Conservation (phyloP, 2,329 filamentous ascomycete species). For the Xylaria sp. region DNA sequence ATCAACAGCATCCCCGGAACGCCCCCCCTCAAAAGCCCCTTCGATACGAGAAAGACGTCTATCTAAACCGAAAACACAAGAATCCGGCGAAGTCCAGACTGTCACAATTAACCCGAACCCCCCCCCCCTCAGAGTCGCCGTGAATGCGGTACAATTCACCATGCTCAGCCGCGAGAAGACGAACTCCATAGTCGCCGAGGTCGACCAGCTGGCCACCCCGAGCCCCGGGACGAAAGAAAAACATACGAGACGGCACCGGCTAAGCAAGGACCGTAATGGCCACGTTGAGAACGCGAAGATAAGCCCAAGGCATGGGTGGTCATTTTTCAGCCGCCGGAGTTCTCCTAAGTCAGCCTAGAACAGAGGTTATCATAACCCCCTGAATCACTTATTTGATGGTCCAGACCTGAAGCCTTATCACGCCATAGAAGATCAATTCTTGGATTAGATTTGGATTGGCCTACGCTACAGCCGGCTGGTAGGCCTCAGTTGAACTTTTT, state of each 20-base stretch:
- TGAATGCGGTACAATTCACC: slow-evolving; percentile 10
- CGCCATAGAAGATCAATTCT: not conserved
- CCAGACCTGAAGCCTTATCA: not conserved
- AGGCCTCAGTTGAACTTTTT: not conserved
- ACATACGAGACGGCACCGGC: slow-evolving; percentile 5
- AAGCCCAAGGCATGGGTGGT: slow-evolving; percentile 13
- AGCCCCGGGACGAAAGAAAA: slow-evolving; percentile 4
- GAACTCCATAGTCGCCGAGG: slow-evolving; percentile 8
- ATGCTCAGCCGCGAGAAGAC: slow-evolving; percentile 8
- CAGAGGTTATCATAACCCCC: not conserved
- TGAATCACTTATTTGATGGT: not conserved
- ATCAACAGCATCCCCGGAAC: slow-evolving; percentile 3
- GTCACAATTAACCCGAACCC: slow-evolving; percentile 4
- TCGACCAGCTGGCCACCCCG: slow-evolving; percentile 7
- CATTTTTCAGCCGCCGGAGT: slow-evolving; percentile 16
- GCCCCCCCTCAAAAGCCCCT: slow-evolving; percentile 5
- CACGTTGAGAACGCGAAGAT: not conserved
- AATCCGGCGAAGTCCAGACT: slow-evolving; percentile 9
- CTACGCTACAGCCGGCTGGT: not conserved
- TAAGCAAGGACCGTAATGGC: slow-evolving; percentile 15
- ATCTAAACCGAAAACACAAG: slow-evolving; percentile 20
- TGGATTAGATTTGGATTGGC: not conserved
- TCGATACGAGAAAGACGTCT: slow-evolving; percentile 20
- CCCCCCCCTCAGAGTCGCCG: not conserved
- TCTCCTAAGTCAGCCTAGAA: slow-evolving; percentile 8